Conservation (phyloP, 139 green algal species). For the Chara braunii region DNA sequence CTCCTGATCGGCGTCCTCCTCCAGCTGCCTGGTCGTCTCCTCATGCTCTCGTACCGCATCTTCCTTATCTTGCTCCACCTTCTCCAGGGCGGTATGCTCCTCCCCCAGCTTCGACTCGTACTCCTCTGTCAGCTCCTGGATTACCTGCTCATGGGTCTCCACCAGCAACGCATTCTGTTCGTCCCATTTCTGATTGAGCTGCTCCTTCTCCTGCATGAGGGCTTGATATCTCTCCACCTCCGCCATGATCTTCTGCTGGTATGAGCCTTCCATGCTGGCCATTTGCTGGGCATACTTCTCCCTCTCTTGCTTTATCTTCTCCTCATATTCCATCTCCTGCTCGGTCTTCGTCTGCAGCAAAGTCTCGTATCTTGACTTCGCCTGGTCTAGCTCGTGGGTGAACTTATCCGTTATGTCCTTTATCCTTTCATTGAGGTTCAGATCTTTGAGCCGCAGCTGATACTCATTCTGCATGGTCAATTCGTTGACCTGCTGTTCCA, state of each 20-base stretch:
- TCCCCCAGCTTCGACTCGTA: slow-evolving; percentile 65
- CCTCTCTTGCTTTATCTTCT: slow-evolving; percentile 59
- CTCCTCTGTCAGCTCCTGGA: slow-evolving; percentile 72
- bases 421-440: slow-evolving; percentile 66
- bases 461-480: slow-evolving; percentile 85
- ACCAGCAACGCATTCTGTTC: slow-evolving; percentile 74
- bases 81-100: slow-evolving; percentile 56
- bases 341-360: slow-evolving; percentile 76
- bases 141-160: slow-evolving; percentile 69
- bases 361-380: slow-evolving; percentile 64
- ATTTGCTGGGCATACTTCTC: slow-evolving; percentile 55
- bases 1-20: slow-evolving; percentile 81
- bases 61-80: slow-evolving; percentile 52
- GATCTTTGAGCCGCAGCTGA: slow-evolving; percentile 81
- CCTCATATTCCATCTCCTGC: slow-evolving; percentile 70
- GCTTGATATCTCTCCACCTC: slow-evolving; percentile 78
- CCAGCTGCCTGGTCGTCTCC: slow-evolving; percentile 78
- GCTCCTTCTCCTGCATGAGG: slow-evolving; percentile 61
- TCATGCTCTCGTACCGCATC: slow-evolving; percentile 36
- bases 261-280: slow-evolving; percentile 61
- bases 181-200: slow-evolving; percentile 66
- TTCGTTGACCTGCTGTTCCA: slow-evolving; percentile 82
- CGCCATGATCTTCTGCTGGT: slow-evolving; percentile 50
- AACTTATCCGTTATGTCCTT: slow-evolving; percentile 78
- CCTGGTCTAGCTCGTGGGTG: slow-evolving; percentile 55